Evolutionary conservation across 2,329 filamentous ascomycete species (phyloP), one percentile per base, ranked within the genome.

Genomic region (Lasiodiplodia gonubiensis): DNA sequence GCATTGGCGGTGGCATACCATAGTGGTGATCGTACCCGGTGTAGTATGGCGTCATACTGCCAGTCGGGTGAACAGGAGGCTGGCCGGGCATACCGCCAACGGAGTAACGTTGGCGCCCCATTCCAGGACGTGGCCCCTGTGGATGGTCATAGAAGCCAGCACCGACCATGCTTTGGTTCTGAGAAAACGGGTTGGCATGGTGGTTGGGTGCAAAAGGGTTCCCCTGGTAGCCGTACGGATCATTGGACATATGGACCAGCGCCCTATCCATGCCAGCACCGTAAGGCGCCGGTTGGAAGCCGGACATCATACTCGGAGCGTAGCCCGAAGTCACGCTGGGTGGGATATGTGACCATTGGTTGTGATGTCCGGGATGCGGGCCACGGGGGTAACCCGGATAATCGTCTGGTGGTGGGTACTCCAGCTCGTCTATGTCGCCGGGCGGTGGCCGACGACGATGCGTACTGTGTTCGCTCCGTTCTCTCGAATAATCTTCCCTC

Each of bases 361-460:
- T 68, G 67, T 77, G 77, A 67, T 78, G 76, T 25, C 59, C 59
- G 37, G 76, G 74, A 39, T 74, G 74, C 14, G 72, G 75, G 71
- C 68, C 75, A 68, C 68, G 72, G 70, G 76, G 74, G 72, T 78
- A 79, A 74, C 78, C 76, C 68, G 78, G 79, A 71, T 83, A 82
- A 70, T 83, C 81, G 75, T 83, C 81, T 70, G 42, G 42, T 46
- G 83, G 81, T 46, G 83, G 81, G 68, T 77, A 75, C 55, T 81
- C 81, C 76, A 82, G 74, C 69, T 75, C 79, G 73, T 80, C 79
- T 67, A 79, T 75, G 69, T 79, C 77, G 71, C 70, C 72, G 72
- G 77, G 78, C 69, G 33, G 16, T 53, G 67, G 67, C 61, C 67
- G 75, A 66, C 75, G 76, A 27, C 76, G 75, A 52, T 74, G 76